Evolutionary conservation across 139 green algal species (phyloP).

Genomic region (Tetradesmus obliquus): DNA sequence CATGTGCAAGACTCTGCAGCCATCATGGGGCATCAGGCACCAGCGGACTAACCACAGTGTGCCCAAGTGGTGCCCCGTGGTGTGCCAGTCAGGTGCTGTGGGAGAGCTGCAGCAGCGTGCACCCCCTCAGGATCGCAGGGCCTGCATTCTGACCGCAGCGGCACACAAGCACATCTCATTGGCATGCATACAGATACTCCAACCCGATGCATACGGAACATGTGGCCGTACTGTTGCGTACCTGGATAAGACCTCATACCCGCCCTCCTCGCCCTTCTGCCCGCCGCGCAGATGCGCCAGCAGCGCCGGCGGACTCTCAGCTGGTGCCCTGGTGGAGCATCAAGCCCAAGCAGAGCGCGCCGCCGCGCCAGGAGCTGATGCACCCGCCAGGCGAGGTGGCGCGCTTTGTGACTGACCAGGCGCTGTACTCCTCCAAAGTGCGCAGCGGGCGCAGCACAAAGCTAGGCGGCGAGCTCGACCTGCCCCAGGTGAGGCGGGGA

Average conservation of each 20-base stretch:
- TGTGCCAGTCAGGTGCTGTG: too few relatives aligned
- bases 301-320: background rate
- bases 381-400: conserved; percentile 29
- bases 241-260: too few relatives aligned
- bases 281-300: background rate
- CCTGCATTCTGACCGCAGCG: too few relatives aligned
- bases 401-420: conserved; percentile 34
- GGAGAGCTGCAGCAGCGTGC: too few relatives aligned
- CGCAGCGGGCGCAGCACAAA: conserved; percentile 39
- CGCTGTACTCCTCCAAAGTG: background rate
- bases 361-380: conserved; percentile 40
- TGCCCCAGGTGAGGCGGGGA: conserved; percentile 30
- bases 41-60: too few relatives aligned
- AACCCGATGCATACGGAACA: background rate
- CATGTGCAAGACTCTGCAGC: background rate
- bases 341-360: conserved; percentile 36
- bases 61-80: too few relatives aligned
- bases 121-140: too few relatives aligned
- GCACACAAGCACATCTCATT: too few relatives aligned
- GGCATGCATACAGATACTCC: background rate
- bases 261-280: background rate
- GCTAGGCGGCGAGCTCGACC: conserved; percentile 30
- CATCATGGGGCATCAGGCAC: too few relatives aligned
- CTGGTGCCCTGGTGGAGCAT: conserved; percentile 39
- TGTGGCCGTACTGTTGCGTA: background rate